phyloP scores from a whole-genome alignment of 2,329 filamentous ascomycete species.

The Epichloe uncinata region DNA sequence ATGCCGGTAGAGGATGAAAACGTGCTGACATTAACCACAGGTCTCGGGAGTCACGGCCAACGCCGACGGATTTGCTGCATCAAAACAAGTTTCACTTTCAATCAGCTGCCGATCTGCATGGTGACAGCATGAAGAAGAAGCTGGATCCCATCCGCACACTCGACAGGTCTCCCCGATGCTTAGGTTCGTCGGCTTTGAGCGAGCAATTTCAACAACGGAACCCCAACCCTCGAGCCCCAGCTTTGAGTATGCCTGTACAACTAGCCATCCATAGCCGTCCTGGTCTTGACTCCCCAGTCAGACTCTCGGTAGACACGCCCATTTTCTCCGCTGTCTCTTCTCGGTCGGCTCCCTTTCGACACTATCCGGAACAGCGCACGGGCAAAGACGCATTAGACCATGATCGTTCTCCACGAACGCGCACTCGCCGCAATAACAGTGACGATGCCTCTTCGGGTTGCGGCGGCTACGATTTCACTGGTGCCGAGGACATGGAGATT shows the following conservation, averaged over 20 bases:
- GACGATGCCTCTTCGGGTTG: constrained; percentile 36
- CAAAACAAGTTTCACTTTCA: constrained; percentile 37
- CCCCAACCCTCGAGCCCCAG: constrained; percentile 27
- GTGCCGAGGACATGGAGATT: constrained; percentile 32
- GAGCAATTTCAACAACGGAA: constrained; percentile 23
- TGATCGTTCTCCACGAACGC: constrained; percentile 33
- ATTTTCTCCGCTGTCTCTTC: constrained; percentile 35
- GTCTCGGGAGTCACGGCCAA: constrained; percentile 28
- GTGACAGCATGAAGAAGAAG: constrained; percentile 40
- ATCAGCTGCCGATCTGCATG: constrained; percentile 32
- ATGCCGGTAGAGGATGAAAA: not conserved
- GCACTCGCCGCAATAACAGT: constrained; percentile 36
- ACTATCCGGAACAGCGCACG: constrained; percentile 28
- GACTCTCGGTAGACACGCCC: constrained; percentile 31
- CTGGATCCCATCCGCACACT: constrained; percentile 33
- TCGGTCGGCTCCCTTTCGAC: constrained; percentile 28
- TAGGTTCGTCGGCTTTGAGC: constrained; percentile 28
- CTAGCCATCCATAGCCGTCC: constrained; percentile 25
- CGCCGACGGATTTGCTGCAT: constrained; percentile 27
- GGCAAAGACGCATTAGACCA: constrained; percentile 30
- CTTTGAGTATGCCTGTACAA: constrained; percentile 31
- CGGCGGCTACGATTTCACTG: constrained; percentile 28
- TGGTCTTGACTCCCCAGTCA: constrained; percentile 17
- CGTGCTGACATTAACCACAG: constrained; percentile 12
- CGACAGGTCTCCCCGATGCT: constrained; percentile 33